Evolutionary conservation across 768 basidiomycete species (phyloP).

Genomic region (Russula abietina): DNA sequence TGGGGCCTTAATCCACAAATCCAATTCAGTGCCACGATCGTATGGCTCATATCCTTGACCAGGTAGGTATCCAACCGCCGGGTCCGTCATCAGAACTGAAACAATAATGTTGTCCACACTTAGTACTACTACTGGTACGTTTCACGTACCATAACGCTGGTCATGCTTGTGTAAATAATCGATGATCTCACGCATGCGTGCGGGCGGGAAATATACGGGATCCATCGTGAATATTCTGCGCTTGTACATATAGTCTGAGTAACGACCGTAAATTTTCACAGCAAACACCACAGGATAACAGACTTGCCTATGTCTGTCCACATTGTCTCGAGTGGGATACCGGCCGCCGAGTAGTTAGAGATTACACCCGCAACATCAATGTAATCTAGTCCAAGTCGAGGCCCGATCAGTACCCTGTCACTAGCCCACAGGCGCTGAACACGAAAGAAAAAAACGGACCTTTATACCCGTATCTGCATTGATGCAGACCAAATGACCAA

Average conservation of each 20-base stretch:
- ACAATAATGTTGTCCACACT: background rate
- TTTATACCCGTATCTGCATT: conserved; percentile 65
- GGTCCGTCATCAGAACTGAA: conserved; percentile 68
- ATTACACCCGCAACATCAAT: conserved; percentile 59
- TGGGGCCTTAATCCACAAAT: conserved; percentile 56
- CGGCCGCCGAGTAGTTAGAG: conserved; percentile 50
- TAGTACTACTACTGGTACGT: background rate
- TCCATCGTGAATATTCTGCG: conserved; percentile 67
- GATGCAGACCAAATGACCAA: conserved; percentile 69
- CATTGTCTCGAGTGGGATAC: conserved; percentile 70
- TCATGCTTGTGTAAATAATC: conserved; percentile 51
- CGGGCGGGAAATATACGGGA: conserved; percentile 58
- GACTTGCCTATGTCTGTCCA: conserved; percentile 66
- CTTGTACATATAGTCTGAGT: conserved; percentile 59
- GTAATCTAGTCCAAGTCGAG: conserved; percentile 39
- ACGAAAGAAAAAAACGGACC: conserved; percentile 33
- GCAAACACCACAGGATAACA: background rate
- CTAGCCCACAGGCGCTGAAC: background rate
- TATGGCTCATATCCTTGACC: conserved; percentile 46
- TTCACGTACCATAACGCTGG: conserved; percentile 50
- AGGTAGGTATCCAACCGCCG: conserved; percentile 53
- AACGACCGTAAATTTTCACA: background rate
- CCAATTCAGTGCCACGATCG: conserved; percentile 45
- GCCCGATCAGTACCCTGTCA: background rate
- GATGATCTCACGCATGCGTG: conserved; percentile 60